A percentile compares a stretch with the other conserved stretches of the same genome.
Conservation (phyloP, 2,329 filamentous ascomycete genomes). For the Ophiostoma perfectum region DNA sequence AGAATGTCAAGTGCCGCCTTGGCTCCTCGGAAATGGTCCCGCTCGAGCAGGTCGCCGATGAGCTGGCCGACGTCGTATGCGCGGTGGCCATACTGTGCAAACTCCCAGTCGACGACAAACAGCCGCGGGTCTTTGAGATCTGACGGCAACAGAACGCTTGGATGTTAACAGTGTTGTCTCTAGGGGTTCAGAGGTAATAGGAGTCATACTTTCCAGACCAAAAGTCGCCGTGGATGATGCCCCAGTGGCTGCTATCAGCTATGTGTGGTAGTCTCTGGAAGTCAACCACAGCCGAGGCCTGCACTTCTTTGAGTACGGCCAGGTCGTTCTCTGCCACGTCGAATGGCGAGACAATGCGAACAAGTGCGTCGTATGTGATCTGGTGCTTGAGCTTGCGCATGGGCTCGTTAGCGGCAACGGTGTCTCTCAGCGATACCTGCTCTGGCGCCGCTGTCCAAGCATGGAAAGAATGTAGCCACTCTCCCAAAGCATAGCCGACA, state of each 20-base stretch:
- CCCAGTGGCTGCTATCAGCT: too few species aligned
- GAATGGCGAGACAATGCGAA: slow-evolving; percentile 33
- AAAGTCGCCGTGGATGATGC: too few species aligned
- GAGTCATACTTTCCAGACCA: background rate
- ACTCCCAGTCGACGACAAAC: background rate
- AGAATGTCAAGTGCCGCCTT: background rate
- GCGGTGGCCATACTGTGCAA: background rate
- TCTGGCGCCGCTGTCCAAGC: background rate
- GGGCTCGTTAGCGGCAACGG: slow-evolving; percentile 31
- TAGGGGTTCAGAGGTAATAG: too few species aligned
- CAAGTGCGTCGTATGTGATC: slow-evolving; percentile 36
- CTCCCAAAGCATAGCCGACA: background rate
- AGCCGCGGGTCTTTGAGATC: background rate
- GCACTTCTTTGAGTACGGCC: too few species aligned
- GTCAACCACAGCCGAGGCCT: too few species aligned
- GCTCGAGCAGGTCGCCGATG: background rate
- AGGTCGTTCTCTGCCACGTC: too few species aligned
- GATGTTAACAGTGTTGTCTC: too few species aligned
- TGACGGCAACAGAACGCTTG: background rate
- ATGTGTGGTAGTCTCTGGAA: too few species aligned
- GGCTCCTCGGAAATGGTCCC: background rate
- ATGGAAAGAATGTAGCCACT: background rate
- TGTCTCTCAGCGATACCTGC: slow-evolving; percentile 25
- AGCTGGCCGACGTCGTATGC: background rate
- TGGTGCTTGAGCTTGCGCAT: slow-evolving; percentile 37